Evolutionary conservation across 192 early-diverging fungal species (phyloP).

Genomic region (Spinellus fusiger): DNA sequence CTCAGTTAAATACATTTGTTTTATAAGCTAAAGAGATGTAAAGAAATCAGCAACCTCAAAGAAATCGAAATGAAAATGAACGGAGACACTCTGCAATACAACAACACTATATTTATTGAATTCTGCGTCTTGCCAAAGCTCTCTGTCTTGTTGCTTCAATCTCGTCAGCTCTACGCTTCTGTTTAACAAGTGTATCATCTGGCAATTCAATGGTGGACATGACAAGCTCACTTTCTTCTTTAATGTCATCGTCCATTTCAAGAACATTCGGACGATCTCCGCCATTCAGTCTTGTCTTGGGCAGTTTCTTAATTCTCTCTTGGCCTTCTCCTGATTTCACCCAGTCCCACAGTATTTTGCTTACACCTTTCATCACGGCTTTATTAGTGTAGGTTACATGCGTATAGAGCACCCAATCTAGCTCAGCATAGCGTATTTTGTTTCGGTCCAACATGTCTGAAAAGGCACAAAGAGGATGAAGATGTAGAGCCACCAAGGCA

Average conservation of each 20-base stretch:
- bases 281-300: constrained; percentile 22
- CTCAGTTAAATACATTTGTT: too few relatives aligned
- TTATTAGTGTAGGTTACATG: constrained; percentile 89
- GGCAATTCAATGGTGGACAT: not conserved
- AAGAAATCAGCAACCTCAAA: too few relatives aligned
- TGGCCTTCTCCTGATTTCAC: constrained; percentile 67
- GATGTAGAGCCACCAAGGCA: constrained; percentile 76
- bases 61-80: not conserved
- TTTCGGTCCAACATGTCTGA: constrained; percentile 63
- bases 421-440: constrained; percentile 33
- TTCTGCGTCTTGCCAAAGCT: constrained; percentile 32
- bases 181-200: constrained; percentile 16
- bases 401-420: constrained; percentile 95
- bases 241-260: not conserved
- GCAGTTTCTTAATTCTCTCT: constrained; percentile 16
- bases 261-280: constrained; percentile 13
- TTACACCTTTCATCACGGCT: constrained; percentile 94
- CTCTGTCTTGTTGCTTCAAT: constrained; percentile 39
- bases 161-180: constrained; percentile 29
- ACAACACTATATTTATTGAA: not conserved
- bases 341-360: constrained; percentile 85
- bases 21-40: too few relatives aligned
- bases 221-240: not conserved
- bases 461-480: constrained; percentile 86
- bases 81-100: too few relatives aligned